Base-by-base conservation (phyloP, 2,329 filamentous ascomycete genomes). In the Exophiala phaeomuriformis region DNA sequence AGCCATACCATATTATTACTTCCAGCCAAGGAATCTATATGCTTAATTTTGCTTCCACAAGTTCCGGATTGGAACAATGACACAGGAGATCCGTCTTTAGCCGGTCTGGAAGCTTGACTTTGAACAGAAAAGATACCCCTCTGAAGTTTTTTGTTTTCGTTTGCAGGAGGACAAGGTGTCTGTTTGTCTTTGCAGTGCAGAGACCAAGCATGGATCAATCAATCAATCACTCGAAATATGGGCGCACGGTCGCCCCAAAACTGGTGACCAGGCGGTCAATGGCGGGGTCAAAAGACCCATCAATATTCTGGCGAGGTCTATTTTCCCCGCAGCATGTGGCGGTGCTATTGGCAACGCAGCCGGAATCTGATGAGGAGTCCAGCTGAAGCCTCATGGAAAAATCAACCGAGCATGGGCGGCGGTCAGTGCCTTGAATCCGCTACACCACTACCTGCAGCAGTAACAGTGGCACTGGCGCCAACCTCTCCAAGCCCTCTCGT, bases 271-370 rank as follows among this genome's bases (percentile, higher is more conserved):
- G 36, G 7, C 10, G 32, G 9, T 10, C 39, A 10, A 41, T 27
- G 49, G 49, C 32, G 49, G 49, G 49, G 49, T 30, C 12, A 10
- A 32, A 45, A 10, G 39, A 27, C 30, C 42, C 30, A 45, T 31
- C 12, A 47, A 35, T 27, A 28, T 36, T 42, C 47, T 42, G 6
- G 29, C 2, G 27, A 41, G 39, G 12, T 51, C 30, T 27, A 5
- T 40, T 27, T 47, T 12, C 49, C 49, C 49, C 49, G 43, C 49
- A 47, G 29, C 43, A 29, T 47, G 49, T 52, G 49, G 49, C 43
- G 43, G 42, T 52, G 49, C 49, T 27, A 29, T 46, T 40, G 32
- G 49, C 29, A 31, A 41, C n/a, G 19, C 39, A 28, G 9, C 39
- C 28, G 39, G 28, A 41, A 28, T 27, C 10, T 6, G 10, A 10